Percentiles rank a stretch among this genome's conserved stretches.
These are phyloP conservation scores for Coniella vitis DNA, from an alignment of 2,329 filamentous ascomycete species.

Conservation along the genomic window DNA sequence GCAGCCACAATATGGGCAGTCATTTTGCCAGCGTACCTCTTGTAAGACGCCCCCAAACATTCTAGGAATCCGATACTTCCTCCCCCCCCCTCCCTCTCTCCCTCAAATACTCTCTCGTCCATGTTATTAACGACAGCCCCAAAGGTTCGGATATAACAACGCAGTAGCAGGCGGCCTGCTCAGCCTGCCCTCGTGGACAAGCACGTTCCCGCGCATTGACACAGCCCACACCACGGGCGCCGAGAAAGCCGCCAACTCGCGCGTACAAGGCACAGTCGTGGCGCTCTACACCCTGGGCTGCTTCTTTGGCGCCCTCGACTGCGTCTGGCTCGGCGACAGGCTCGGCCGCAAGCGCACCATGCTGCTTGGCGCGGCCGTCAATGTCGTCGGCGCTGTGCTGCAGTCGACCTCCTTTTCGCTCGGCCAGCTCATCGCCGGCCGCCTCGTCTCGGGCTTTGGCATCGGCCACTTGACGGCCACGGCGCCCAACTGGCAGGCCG, in stretches of 20 bases:
- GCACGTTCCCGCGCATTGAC: slow-evolving; percentile 2
- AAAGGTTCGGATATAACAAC: slow-evolving; percentile 9
- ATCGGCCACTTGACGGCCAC: slow-evolving; percentile 36
- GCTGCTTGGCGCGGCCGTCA: slow-evolving; percentile 32
- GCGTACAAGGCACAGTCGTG: background rate
- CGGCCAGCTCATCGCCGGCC: slow-evolving; percentile 37
- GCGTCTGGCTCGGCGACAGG: slow-evolving; percentile 31
- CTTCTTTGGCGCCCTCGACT: slow-evolving; percentile 23
- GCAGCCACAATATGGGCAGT: slow-evolving; percentile 8
- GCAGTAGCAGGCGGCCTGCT: slow-evolving; percentile 3
- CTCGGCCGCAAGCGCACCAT: slow-evolving; percentile 36
- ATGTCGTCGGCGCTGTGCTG: slow-evolving; percentile 37
- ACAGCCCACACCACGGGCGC: background rate
- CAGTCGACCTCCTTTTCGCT: slow-evolving; percentile 31
- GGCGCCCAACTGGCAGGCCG: slow-evolving; percentile 55
- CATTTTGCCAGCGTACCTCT: slow-evolving; percentile 4
- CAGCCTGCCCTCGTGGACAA: background rate
- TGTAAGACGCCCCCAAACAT: too few relatives aligned
- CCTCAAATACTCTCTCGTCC: background rate
- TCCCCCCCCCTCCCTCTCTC: background rate
- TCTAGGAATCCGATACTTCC: background rate
- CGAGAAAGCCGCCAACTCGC: background rate
- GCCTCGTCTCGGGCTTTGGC: slow-evolving; percentile 36
- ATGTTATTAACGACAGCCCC: too few relatives aligned
- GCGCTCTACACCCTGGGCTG: slow-evolving; percentile 20